phyloP scores from a whole-genome alignment of 306 rosid species.

The Mimosa bimucronata region DNA sequence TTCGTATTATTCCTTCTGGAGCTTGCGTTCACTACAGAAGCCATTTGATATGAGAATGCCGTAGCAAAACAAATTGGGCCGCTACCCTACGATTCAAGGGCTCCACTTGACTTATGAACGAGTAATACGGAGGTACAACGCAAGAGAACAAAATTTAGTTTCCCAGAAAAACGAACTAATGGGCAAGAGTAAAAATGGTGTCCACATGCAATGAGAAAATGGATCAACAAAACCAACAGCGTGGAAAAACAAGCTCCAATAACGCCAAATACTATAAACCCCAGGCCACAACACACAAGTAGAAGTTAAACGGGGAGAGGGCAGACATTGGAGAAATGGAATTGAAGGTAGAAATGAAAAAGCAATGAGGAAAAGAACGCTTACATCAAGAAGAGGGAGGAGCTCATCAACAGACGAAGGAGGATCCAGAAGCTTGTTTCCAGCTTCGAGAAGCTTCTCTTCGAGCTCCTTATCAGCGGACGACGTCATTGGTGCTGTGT shows the following conservation, averaged over 20 bases:
- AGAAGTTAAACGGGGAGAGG: not conserved
- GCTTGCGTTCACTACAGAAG: not conserved
- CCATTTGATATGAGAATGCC: slow-evolving; percentile 1
- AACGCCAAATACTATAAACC: not conserved
- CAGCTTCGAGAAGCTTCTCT: slow-evolving; percentile 68
- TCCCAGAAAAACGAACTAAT: not conserved
- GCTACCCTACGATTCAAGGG: not conserved
- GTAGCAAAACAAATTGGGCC: not conserved
- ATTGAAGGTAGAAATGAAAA: not conserved
- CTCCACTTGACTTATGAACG: not conserved
- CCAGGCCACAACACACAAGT: not conserved
- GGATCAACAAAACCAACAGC: slow-evolving; percentile 13
- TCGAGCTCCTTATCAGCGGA: slow-evolving; percentile 59
- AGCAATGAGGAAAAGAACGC: not conserved
- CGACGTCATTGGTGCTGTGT: slow-evolving; percentile 62
- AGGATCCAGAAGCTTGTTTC: slow-evolving; percentile 70
- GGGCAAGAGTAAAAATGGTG: not conserved
- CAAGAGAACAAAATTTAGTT: not conserved
- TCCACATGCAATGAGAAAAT: slow-evolving; percentile 19
- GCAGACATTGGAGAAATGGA: not conserved
- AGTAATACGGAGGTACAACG: not conserved
- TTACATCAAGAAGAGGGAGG: slow-evolving; percentile 77
- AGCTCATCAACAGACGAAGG: slow-evolving; percentile 76
- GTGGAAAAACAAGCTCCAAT: slow-evolving; percentile 17
- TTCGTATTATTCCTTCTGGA: not conserved